Base-by-base conservation (phyloP, 1,284 basidiomycete genomes). In the Pyrrhoderma lamaoense region DNA sequence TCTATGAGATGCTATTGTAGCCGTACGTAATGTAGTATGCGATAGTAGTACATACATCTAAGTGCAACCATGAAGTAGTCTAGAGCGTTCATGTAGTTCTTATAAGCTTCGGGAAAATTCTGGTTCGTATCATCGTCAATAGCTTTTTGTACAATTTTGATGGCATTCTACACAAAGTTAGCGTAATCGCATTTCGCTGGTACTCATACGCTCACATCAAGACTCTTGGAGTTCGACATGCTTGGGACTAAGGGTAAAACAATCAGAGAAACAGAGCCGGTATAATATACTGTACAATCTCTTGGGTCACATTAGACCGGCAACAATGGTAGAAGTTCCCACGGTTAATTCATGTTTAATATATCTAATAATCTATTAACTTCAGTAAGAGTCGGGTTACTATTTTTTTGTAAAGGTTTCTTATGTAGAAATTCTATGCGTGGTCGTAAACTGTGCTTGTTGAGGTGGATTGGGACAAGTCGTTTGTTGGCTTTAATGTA, bases 61-160 rank as follows among this genome's bases (percentile, higher is more conserved):
- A 85, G 76, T 3, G 80, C 80, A 70, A 98, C 87, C 88, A 98
- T 93, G 68, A 99, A 99, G 70, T 96, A 99, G 66, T 99, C 95
- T 54, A 99, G 78, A 2, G 92, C 80, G 75, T 98, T 96, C 72
- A 90, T 88, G 68, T 93, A 93, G 60, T 85, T 82, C 72, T 91
- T 94, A 79, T 92, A 95, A 16, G 94, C 93, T 64, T 95, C 93
- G 42, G 80, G 72, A 70, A 97, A 99, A 70, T 97, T 92, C 68
- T 91, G 87, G 67, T 93, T 93, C 59, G 80, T 78, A 72, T 99
- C 95, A 61, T 92, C 89, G 59, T 97, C 93, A 66, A 98, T 97
- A 49, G 95, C 95, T 60, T 83, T 81, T 70, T 95, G 90, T 42
- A 98, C 93, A 57, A 97, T 83, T 63, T 93, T 89, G 63, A 98